These are phyloP conservation scores for Zalaria sp. DNA, from an alignment of 2,329 filamentous ascomycete genomes.

Conservation along the genomic window DNA sequence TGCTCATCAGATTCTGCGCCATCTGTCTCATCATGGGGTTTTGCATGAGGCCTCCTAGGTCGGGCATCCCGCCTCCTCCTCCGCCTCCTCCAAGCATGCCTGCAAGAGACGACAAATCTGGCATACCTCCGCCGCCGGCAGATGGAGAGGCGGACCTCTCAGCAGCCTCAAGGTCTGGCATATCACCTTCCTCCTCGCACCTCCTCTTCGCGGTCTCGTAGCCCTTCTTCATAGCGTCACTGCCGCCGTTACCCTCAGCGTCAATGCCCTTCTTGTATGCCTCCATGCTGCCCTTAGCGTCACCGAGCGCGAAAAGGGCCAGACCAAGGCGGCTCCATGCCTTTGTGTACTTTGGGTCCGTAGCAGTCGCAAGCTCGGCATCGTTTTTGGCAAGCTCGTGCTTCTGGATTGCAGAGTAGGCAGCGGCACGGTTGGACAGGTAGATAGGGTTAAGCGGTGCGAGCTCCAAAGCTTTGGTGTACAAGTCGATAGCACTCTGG, in stretches of 20 bases:
- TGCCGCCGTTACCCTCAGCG: slow-evolving; percentile 83
- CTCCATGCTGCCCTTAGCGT: slow-evolving; percentile 84
- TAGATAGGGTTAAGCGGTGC: slow-evolving; percentile 85
- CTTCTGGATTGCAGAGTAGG: slow-evolving; percentile 71
- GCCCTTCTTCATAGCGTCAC: slow-evolving; percentile 94
- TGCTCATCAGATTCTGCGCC: slow-evolving; percentile 95
- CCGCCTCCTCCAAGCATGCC: slow-evolving; percentile 41
- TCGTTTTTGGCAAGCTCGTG: slow-evolving; percentile 75
- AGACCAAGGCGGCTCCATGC: slow-evolving; percentile 90
- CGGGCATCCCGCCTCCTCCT: slow-evolving; percentile 67
- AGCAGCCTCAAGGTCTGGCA: slow-evolving; percentile 22
- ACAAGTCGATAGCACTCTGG: slow-evolving; percentile 63
- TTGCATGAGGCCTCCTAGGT: slow-evolving; percentile 76
- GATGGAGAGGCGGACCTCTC: slow-evolving; percentile 18
- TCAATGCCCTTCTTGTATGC: slow-evolving; percentile 90
- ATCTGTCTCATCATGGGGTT: slow-evolving; percentile 98
- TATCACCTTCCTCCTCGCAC: slow-evolving; percentile 60
- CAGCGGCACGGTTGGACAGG: slow-evolving; percentile 92
- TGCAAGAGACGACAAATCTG: slow-evolving; percentile 25
- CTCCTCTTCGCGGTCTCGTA: slow-evolving; percentile 84
- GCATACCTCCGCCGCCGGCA: slow-evolving; percentile 26
- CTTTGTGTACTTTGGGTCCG: slow-evolving; percentile 91
- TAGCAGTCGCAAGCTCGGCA: slow-evolving; percentile 75
- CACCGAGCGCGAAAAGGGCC: slow-evolving; percentile 80
- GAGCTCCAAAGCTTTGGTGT: slow-evolving; percentile 73